phyloP scores from a whole-genome alignment of 2,329 filamentous ascomycete species.

The Malbranchea zuffiana region DNA sequence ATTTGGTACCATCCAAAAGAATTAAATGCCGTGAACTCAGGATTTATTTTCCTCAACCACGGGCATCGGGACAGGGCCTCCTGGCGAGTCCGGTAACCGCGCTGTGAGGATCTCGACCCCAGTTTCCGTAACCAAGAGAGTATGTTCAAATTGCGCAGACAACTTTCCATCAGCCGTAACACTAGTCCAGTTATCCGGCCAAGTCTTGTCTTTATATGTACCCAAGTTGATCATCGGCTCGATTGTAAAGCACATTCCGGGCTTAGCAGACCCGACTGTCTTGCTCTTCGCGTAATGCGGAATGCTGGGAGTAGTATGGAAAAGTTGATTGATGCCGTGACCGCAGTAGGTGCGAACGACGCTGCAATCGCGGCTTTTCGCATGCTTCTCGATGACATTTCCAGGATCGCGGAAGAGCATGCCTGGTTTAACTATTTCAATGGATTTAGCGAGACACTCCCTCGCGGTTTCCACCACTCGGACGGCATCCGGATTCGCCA shows the following conservation, averaged over 20 bases:
- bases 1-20: too few relatives aligned
- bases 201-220: slow-evolving; percentile 83
- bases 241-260: slow-evolving; percentile 97
- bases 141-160: slow-evolving; percentile 93
- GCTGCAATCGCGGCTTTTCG: slow-evolving; percentile 73
- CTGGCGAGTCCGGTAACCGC: slow-evolving; percentile 59
- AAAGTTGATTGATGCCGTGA: slow-evolving; percentile 85
- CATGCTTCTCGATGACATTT: slow-evolving; percentile 89
- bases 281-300: slow-evolving; percentile 99
- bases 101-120: slow-evolving; percentile 75
- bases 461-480: slow-evolving; percentile 82
- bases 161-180: slow-evolving; percentile 79
- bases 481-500: slow-evolving; percentile 72
- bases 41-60: slow-evolving; percentile 12
- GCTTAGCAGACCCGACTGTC: slow-evolving; percentile 84
- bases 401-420: slow-evolving; percentile 87
- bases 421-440: slow-evolving; percentile 84
- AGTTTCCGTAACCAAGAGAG: slow-evolving; percentile 68
- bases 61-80: slow-evolving; percentile 57
- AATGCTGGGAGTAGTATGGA: slow-evolving; percentile 88
- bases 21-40: not conserved
- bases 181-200: slow-evolving; percentile 98
- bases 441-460: slow-evolving; percentile 81
- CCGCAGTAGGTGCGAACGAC: slow-evolving; percentile 95
- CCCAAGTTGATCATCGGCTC: slow-evolving; percentile 97